Percentiles rank a stretch among this genome's conserved stretches.
phyloP scores from a whole-genome alignment of 345 rosid species.

The Chamaenerion angustifolium region DNA sequence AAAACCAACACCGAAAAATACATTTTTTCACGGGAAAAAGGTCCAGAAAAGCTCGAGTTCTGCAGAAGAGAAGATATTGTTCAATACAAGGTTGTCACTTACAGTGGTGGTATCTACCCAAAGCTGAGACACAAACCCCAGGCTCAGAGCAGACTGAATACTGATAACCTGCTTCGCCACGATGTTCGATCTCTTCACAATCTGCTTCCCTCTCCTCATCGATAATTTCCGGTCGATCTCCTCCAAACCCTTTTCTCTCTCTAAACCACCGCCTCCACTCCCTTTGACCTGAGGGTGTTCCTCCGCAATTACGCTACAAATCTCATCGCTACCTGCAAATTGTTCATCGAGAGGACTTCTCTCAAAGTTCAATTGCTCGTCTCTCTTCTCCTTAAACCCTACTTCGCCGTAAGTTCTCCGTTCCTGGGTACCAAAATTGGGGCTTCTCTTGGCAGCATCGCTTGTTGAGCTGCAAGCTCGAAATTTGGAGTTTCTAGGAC shows the following conservation, averaged over 20 bases:
- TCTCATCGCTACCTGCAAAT: background rate
- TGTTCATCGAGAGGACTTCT: slow-evolving; percentile 1
- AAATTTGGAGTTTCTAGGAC: background rate
- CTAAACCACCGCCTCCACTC: slow-evolving; percentile 7
- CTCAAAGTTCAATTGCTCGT: slow-evolving; percentile 9
- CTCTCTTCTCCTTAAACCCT: slow-evolving; percentile 20
- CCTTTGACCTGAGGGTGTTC: slow-evolving; percentile 1
- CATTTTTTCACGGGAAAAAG: background rate
- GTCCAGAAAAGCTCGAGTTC: background rate
- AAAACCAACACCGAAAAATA: too few relatives aligned
- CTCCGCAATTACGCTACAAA: background rate
- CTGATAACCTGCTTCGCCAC: slow-evolving; percentile 81
- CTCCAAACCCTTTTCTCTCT: slow-evolving; percentile 3
- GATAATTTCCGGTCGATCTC: slow-evolving; percentile 2
- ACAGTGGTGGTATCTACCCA: slow-evolving; percentile 69
- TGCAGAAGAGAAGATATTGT: background rate
- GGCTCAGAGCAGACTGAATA: slow-evolving; percentile 53
- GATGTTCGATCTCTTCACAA: slow-evolving; percentile 46
- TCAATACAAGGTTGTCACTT: slow-evolving; percentile 12
- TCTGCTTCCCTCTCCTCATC: slow-evolving; percentile 27
- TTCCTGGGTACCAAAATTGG: background rate
- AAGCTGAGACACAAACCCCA: slow-evolving; percentile 74
- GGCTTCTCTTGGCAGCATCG: slow-evolving; percentile 7
- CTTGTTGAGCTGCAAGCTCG: background rate
- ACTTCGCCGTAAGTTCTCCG: slow-evolving; percentile 15